Evolutionary conservation across 805 yeast genomes (phyloP).

Genomic region (Candida incommunis): DNA sequence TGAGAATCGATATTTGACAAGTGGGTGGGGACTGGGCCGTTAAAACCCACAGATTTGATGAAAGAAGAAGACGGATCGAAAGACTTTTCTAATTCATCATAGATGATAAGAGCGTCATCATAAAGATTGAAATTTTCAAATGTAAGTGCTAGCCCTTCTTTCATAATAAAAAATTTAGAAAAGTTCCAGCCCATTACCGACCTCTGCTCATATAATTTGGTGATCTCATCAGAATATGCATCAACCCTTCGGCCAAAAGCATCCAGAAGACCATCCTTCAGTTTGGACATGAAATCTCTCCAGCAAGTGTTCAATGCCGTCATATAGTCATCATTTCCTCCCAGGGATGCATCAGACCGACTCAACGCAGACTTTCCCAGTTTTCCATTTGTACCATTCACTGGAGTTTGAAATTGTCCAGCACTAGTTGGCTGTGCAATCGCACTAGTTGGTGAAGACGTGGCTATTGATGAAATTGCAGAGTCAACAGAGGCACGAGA

Average conservation of each 20-base stretch:
- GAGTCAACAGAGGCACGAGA: neutral
- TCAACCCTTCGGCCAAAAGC: constrained; percentile 39
- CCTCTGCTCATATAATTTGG: constrained; percentile 23
- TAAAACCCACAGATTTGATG: constrained; percentile 7
- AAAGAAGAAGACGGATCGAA: constrained; percentile 15
- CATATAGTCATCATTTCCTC: constrained; percentile 1
- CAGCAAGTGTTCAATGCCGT: constrained; percentile 21
- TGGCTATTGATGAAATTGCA: too few relatives aligned
- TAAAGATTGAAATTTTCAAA: constrained; percentile 40
- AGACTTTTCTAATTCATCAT: constrained; percentile 29
- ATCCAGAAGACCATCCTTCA: constrained; percentile 36
- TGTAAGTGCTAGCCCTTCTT: constrained; percentile 37
- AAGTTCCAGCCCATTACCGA: constrained; percentile 31
- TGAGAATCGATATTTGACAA: constrained; percentile 8
- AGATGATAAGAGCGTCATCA: constrained; percentile 46
- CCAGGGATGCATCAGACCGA: neutral
- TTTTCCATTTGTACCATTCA: neutral
- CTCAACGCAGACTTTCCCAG: neutral
- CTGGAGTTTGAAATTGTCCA: too few relatives aligned
- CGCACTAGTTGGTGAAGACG: neutral
- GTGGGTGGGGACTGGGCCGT: constrained; percentile 3
- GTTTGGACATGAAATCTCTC: constrained; percentile 28
- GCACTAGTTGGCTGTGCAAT: too few relatives aligned
- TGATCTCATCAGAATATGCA: constrained; percentile 27
- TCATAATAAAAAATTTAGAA: constrained; percentile 29